These are phyloP conservation scores for Blakeslea trispora DNA, from an alignment of 371 early-diverging fungal species.

Conservation along the genomic window DNA sequence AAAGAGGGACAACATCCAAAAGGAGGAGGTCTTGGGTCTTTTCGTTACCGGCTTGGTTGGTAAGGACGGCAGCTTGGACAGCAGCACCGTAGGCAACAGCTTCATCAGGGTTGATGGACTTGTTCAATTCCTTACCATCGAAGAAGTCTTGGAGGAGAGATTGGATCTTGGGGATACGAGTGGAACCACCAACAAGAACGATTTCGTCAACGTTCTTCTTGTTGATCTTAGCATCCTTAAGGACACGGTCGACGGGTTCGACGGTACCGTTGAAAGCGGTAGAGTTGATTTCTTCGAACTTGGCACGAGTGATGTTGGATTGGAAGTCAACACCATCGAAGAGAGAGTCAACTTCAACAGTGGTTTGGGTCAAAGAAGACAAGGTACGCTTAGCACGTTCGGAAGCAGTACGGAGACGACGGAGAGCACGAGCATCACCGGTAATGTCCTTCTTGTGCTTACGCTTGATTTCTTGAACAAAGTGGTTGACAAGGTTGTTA, in stretches of 20 bases:
- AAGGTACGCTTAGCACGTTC: slow-evolving; percentile 94
- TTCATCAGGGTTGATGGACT: slow-evolving; percentile 95
- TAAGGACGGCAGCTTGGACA: slow-evolving; percentile 85
- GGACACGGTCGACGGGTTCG: slow-evolving; percentile 80
- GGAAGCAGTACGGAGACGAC: slow-evolving; percentile 90
- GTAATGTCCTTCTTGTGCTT: slow-evolving; percentile 76
- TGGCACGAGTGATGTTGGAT: slow-evolving; percentile 88
- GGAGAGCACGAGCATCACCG: slow-evolving; percentile 84
- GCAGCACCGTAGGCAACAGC: slow-evolving; percentile 97
- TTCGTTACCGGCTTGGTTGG: slow-evolving; percentile 60
- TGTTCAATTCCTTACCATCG: slow-evolving; percentile 80
- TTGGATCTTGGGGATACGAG: slow-evolving; percentile 99
- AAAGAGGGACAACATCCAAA: slow-evolving; percentile 87
- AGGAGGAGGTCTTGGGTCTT: slow-evolving; percentile 71
- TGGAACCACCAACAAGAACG: slow-evolving; percentile 99
- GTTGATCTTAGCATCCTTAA: slow-evolving; percentile 92
- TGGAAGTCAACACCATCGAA: slow-evolving; percentile 85
- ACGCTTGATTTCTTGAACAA: slow-evolving; percentile 84
- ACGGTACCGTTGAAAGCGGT: slow-evolving; percentile 81
- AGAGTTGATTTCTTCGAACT: slow-evolving; percentile 90
- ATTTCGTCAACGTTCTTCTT: slow-evolving; percentile 93
- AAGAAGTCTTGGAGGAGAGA: slow-evolving; percentile 95
- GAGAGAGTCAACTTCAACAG: slow-evolving; percentile 88
- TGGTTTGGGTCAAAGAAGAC: slow-evolving; percentile 79
- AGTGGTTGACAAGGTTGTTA: slow-evolving; percentile 78